Conservation (phyloP, 2,329 filamentous ascomycete genomes). For the Fusarium newnesense region DNA sequence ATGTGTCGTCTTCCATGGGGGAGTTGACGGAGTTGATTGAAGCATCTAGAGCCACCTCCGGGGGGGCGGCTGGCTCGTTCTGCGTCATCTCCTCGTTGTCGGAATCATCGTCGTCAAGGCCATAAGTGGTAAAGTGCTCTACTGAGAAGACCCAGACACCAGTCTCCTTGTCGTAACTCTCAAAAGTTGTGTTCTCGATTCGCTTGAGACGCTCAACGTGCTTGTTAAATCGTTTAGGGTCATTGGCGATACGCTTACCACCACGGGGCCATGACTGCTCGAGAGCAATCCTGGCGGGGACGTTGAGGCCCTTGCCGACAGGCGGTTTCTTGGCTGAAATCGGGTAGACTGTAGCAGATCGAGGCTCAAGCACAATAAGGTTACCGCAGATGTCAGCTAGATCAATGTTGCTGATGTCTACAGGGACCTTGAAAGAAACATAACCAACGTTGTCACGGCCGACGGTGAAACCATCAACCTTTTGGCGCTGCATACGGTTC, state of each 20-base stretch:
- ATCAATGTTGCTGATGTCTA: slow-evolving; percentile 83
- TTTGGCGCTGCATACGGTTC: slow-evolving; percentile 81
- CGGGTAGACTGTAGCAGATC: slow-evolving; percentile 89
- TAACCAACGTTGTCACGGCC: slow-evolving; percentile 84
- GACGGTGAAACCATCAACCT: slow-evolving; percentile 79
- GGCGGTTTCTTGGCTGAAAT: slow-evolving; percentile 81
- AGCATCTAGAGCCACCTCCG: slow-evolving; percentile 33
- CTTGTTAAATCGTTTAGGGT: slow-evolving; percentile 76
- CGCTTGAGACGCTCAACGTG: slow-evolving; percentile 84
- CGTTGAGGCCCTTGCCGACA: slow-evolving; percentile 88
- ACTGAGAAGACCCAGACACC: slow-evolving; percentile 93
- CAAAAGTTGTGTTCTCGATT: slow-evolving; percentile 83
- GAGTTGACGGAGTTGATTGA: slow-evolving; percentile 42
- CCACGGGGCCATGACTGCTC: slow-evolving; percentile 91
- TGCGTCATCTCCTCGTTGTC: slow-evolving; percentile 59
- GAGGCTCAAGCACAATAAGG: slow-evolving; percentile 79
- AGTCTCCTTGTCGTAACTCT: slow-evolving; percentile 80
- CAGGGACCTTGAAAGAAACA: slow-evolving; percentile 82
- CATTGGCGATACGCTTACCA: slow-evolving; percentile 63
- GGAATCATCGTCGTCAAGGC: slow-evolving; percentile 79
- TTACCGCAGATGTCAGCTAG: slow-evolving; percentile 81
- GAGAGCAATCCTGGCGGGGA: slow-evolving; percentile 86
- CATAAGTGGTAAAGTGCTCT: slow-evolving; percentile 97
- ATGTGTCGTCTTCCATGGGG: slow-evolving; percentile 64
- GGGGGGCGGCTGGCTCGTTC: slow-evolving; percentile 30